Base-by-base conservation (phyloP, 2,329 filamentous ascomycete species). In the Botrytis byssoidea region DNA sequence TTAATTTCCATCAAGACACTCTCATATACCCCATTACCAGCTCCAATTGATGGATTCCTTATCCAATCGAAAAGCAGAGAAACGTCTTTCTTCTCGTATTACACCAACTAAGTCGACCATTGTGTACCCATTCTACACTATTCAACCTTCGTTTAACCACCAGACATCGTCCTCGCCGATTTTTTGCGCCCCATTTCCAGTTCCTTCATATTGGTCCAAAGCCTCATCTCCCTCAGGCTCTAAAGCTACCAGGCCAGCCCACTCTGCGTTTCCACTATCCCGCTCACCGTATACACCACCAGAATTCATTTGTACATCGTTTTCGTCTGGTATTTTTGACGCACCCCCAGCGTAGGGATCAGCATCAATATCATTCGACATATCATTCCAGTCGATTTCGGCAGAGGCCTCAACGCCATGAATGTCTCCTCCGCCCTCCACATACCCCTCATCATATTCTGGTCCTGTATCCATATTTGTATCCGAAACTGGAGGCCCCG, bases 331-430 rank as follows among this genome's bases (percentile, higher is more conserved):
- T 12, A 37, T 18, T 35, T 55, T 55, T 25, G 9, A 3, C 25
- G 14, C 3, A 20, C 2, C 5, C 32, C 14, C 32, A n/a, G 65
- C 32, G 12, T 68, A 68, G 7, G 65, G 65, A 18, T 68, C 65
- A 25, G 3, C 25, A 29, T 68, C 46, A 55, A 29, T 40, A 40
- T 68, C 65, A 22, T 68, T 68, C 14, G 65, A 68, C 65, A 68
- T 55, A 12, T 55, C 35, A 14, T 68, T 68, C 65, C 65, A 55
- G 4, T 37, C 64, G n/a, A 63, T 63, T 40, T 63, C 25, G 2
- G 9, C 25, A 16, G 3, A 25, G 35, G 44, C 4, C 14, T 35
- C 46, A 55, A 22, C 18, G 12, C 16, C 8, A 55, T 40, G n/a
- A 16, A 29, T 55, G 9, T 6, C 9, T 2, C 12, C 46, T 22